Evolutionary conservation across 2,329 filamentous ascomycete genomes (phyloP).

Genomic region (Albifimbria verrucaria): DNA sequence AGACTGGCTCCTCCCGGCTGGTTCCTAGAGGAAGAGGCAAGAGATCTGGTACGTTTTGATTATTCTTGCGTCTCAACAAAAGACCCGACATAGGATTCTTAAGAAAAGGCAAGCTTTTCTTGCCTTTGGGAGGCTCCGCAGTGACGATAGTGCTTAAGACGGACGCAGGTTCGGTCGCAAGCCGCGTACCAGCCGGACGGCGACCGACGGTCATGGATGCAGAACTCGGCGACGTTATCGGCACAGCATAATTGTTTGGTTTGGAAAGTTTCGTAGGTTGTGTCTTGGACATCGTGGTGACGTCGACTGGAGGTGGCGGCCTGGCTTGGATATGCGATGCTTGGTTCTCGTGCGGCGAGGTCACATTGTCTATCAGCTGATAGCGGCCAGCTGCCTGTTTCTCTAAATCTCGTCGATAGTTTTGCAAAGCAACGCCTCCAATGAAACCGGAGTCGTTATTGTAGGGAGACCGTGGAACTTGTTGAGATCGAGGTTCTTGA

Average conservation of each 20-base stretch:
- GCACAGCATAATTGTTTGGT: conserved; percentile 41
- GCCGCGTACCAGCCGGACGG: conserved; percentile 38
- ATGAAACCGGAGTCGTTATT: conserved; percentile 46
- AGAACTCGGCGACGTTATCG: conserved; percentile 43
- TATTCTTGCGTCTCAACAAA: conserved; percentile 53
- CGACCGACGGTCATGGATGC: conserved; percentile 29
- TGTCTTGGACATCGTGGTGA: conserved; percentile 4
- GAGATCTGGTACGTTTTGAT: conserved; percentile 44
- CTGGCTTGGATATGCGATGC: conserved; percentile 26
- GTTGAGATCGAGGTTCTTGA: conserved; percentile 20
- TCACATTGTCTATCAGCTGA: conserved; percentile 14
- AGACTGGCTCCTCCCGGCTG: conserved; percentile 41
- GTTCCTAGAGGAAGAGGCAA: conserved; percentile 36
- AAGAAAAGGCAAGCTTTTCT: conserved; percentile 54
- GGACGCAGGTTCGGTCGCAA: conserved; percentile 33
- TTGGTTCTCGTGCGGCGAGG: too few species aligned
- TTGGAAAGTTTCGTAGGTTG: conserved; percentile 25
- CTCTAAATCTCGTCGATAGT: conserved; percentile 41
- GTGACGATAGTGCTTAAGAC: conserved; percentile 24
- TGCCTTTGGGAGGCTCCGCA: conserved; percentile 42
- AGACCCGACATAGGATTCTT: conserved; percentile 59
- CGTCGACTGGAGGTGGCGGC: conserved; percentile 26
- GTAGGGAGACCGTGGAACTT: conserved; percentile 29
- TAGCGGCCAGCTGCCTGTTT: conserved; percentile 13
- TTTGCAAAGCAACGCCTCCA: conserved; percentile 51